Base-by-base conservation (phyloP, 768 basidiomycete genomes). In the Podaxis sp. region DNA sequence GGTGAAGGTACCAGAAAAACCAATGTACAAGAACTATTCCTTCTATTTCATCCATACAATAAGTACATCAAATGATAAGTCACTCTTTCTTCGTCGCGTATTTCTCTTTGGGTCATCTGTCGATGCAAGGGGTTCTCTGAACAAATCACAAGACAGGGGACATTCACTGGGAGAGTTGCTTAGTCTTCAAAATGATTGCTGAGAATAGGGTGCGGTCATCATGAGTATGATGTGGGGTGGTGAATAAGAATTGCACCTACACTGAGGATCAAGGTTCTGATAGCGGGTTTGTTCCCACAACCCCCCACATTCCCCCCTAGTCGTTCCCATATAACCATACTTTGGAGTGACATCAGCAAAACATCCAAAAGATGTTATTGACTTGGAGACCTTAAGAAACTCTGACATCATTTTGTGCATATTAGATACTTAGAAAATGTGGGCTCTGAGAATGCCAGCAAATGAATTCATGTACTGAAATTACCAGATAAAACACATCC, bases 251-350 rank as follows among this genome's bases (percentile, higher is more conserved):
- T 61, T 56, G 22, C 11, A 77, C 88, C 54, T 69, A 91, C 89
- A 85, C 72, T 89, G 82, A 27, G 91, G 82, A 69, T 89, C 92
- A n/a, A 94, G 82, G 46, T 85, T 84, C 74, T 94, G 93, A 76
- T 84, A 79, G 37, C 88, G 88, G 72, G 94, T 91, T 77, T 93
- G 92, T 74, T 95, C 93, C 77, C 85, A 84, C 60, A 95, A 77
- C 57, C 93, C 93, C 64, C 80, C 80, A 68, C 79, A 80, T 57
- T 81, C 80, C 74, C 92, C 90, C 77, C 88, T 90, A 58, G 81
- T 83, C 22, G 85, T 85, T 63, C 91, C 91, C 77, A 94, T 88
- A 79, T 94, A 92, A 13, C 81, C 86, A 69, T 89, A 95, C 69
- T 82, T 88, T 46, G 93, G 93, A 12, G 89, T 88, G 63, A 94